Evolutionary conservation across 345 rosid genomes (phyloP), one percentile per base, ranked within the genome.

Genomic region (Rhizophora apiculata): DNA sequence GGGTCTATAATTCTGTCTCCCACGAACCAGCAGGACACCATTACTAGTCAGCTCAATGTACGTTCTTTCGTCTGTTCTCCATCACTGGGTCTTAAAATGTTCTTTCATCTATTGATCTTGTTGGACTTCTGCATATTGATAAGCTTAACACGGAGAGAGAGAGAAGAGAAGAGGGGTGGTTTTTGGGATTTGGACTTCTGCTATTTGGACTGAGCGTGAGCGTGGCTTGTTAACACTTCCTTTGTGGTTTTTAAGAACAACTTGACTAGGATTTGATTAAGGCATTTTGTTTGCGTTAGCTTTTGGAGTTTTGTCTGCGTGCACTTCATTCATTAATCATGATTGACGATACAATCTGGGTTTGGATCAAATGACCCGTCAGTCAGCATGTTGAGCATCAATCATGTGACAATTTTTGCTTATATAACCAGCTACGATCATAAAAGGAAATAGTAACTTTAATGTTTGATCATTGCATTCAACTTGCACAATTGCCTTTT

Each of bases 11-110:
- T 73, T 15, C 6, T 80, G 22, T 52, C 86, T 15, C 39, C 72
- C 6, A 37, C 76, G n/a, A 82, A 77, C 59, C 86, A 82, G 67
- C 68, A 79, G 49, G 83, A 82, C 63, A 60, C 36, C 6, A 32
- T 82, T 49, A 74, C 76, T 0, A 57, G 39, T 19, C 83, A 82
- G 59, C 83, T 80, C 13, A 70, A 76, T 37, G 81, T 71, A 66
- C 37, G 72, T 30, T 62, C 21, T 55, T 53, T 51, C 31, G 30
- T 69, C 58, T 61, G 27, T 73, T 27, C 52, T 24, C 31, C 37
- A 24, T 6, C 1, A 15, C 13, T 36, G 51, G 15, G 36, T 58
- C 34, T 72, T 3, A 13, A 43, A 13, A 3, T 13, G 49, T 43
- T 43, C 5, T 3, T 15, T 11, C 49, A 3, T 43, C 49, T 13